These are phyloP conservation scores for Leccinum fibrillosum DNA, from an alignment of 768 basidiomycete species.

Conservation along the genomic window DNA sequence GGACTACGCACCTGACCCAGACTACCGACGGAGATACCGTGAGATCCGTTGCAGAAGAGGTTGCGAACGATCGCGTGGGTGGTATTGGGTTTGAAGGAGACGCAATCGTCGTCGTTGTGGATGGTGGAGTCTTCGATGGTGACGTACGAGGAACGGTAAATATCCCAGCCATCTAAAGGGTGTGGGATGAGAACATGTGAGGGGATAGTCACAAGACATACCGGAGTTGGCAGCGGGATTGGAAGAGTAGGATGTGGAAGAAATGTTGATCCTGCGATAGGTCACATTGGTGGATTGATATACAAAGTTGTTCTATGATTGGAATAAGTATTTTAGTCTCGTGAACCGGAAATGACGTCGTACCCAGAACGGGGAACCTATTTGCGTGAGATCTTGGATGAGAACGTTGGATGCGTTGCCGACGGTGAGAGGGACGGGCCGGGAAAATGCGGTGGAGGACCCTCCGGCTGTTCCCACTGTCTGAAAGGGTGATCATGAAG, in stretches of 20 bases:
- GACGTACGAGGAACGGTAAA: constrained; percentile 38
- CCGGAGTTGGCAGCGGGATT: constrained; percentile 35
- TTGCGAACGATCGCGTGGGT: constrained; percentile 41
- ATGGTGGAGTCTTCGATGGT: constrained; percentile 37
- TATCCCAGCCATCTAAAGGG: constrained; percentile 45
- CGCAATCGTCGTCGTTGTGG: constrained; percentile 42
- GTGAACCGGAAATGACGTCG: background rate
- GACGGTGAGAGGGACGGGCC: constrained; percentile 43
- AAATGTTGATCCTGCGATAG: constrained; percentile 38
- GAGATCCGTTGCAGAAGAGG: constrained; percentile 37
- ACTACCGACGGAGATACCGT: constrained; percentile 48
- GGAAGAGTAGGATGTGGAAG: constrained; percentile 33
- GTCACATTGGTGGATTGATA: constrained; percentile 41
- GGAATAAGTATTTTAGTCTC: background rate
- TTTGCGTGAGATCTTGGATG: constrained; percentile 37
- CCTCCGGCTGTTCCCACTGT: constrained; percentile 40
- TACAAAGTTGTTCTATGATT: constrained; percentile 36
- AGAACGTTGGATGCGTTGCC: constrained; percentile 41
- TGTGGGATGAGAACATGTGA: background rate
- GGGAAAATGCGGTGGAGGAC: constrained; percentile 40
- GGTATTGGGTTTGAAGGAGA: constrained; percentile 29
- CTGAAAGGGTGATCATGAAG: constrained; percentile 13
- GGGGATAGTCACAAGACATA: constrained; percentile 1
- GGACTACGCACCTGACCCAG: constrained; percentile 35
- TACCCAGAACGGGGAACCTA: constrained; percentile 43